phyloP scores from a whole-genome alignment of 768 basidiomycete species.

The Trametes elegans region DNA sequence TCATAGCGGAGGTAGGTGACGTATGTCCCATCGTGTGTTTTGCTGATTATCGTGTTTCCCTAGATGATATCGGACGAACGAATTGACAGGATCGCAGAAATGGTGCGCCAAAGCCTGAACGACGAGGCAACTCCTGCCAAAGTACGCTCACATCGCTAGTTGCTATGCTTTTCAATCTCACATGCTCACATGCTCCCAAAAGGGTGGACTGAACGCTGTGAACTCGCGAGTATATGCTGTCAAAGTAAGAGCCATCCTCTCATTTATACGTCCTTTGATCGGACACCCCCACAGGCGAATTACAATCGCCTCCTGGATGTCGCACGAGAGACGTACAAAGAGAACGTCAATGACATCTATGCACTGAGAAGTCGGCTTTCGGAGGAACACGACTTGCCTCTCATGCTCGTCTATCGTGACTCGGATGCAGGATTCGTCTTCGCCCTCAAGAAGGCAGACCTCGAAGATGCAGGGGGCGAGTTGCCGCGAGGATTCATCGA shows the following conservation, averaged over 20 bases:
- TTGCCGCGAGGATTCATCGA: constrained; percentile 75
- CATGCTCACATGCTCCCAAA: constrained; percentile 26
- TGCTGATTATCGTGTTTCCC: background rate
- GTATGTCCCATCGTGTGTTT: background rate
- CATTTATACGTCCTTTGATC: background rate
- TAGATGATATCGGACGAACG: constrained; percentile 79
- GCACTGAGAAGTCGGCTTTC: constrained; percentile 58
- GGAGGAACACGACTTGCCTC: constrained; percentile 61
- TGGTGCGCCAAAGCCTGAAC: constrained; percentile 66
- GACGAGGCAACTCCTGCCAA: constrained; percentile 63
- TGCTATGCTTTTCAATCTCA: background rate
- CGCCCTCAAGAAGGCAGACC: constrained; percentile 61
- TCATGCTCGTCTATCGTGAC: constrained; percentile 70
- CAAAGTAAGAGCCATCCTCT: constrained; percentile 40
- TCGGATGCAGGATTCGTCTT: constrained; percentile 62
- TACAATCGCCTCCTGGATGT: constrained; percentile 86
- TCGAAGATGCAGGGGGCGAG: constrained; percentile 41
- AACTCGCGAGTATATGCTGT: constrained; percentile 90
- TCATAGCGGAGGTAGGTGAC: constrained; percentile 54
- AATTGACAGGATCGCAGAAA: constrained; percentile 56
- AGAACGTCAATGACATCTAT: constrained; percentile 88
- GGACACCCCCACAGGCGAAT: constrained; percentile 50
- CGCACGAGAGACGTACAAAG: constrained; percentile 91
- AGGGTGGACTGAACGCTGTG: constrained; percentile 70
- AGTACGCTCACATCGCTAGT: constrained; percentile 35